Base-by-base conservation (phyloP, 257 asterid genomes). In the Jacaranda mimosifolia region DNA sequence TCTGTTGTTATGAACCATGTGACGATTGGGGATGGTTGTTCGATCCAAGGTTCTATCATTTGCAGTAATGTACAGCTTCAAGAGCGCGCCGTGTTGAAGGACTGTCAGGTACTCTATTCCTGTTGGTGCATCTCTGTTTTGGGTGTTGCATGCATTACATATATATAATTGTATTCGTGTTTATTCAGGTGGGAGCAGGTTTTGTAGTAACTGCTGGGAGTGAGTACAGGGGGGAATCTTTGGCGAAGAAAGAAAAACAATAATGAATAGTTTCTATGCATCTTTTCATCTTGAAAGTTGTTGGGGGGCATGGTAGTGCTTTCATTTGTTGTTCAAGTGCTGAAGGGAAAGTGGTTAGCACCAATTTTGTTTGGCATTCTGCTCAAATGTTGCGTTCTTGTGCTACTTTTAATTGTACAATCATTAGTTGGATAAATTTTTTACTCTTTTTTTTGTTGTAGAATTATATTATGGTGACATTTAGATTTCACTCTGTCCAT, bases 1-100 rank as follows among this genome's bases (percentile, higher is more conserved):
- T 96, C 99, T n/a, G 89, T 96, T 36, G 86, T 96, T 48, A 87
- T 96, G 98, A 88, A 96, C 89, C 94, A 96, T 80, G 98, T 93
- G 36, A 87, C 91, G 0, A 86, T 96, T 64, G 97, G 92, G 36
- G 99, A 93, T 79, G 99, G 99, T 68, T 93, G 97, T 78, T 88
- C 97, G 9, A 88, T 96, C 70, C 99, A 96, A 88, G 98, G 99
- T 77, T 89, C 98, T 18, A 84, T 93, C 63, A 70, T 96, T 48
- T 96, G 99, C 87, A 92, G 97, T 78, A 91, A 96, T 17, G 98
- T 88, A 15, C 98, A 90, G 88, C 89, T 96, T 81, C 99, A 90
- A 82, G 99, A 96, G 75, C 99, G 97, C 14, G 97, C 89, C 3
- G 86, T 87, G 42, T 75, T 96, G 83, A 96, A 84, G 87, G 99